Evolutionary conservation across 345 rosid species (phyloP), one percentile per base, ranked within the genome.

Genomic region (Citrus sp.): DNA sequence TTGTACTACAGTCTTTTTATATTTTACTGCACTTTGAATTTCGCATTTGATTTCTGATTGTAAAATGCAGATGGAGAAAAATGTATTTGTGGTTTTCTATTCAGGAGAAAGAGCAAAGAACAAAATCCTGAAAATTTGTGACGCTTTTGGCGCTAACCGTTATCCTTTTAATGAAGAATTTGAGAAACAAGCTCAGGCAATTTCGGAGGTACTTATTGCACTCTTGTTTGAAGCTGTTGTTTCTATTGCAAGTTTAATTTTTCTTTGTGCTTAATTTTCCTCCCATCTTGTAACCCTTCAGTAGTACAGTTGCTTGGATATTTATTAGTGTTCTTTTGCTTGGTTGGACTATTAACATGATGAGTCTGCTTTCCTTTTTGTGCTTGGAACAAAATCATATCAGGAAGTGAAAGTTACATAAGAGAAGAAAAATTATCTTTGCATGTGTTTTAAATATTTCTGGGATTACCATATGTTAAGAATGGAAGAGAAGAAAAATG

Each of bases 111-210:
- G 92, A 85, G 89, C 91, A 55, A 93, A 90, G 87, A 90, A 82
- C 82, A 97, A 97, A 88, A 90, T 97, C 80, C 87, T 92, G 65
- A 94, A 93, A 86, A 94, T 93, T 79, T 92, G 98, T 84, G 99
- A 97, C 81, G 99, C 97, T 75, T 94, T 94, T 92, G 99, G 95
- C 40, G 98, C 99, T 75, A 97, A 92, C 81, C 95, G 97, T 62
- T 96, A 96, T 86, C 85, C 96, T 80, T 97, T 94, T 86, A 84
- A 88, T 25, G 98, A 93, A 79, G 98, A 94, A 22, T 77, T 90
- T 35, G 89, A 90, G 72, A 92, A 82, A 82, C 99, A 93, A 86
- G 82, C 83, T 76, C 90, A 90, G 74, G 89, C 89, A 89, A 84
- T 87, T 75, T 72, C 79, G 3, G 90, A 93, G 89, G 99, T 93